A percentile compares a stretch with the other conserved stretches of the same genome.
Conservation (phyloP, 805 yeast genomes). For the Candida caryicola region DNA sequence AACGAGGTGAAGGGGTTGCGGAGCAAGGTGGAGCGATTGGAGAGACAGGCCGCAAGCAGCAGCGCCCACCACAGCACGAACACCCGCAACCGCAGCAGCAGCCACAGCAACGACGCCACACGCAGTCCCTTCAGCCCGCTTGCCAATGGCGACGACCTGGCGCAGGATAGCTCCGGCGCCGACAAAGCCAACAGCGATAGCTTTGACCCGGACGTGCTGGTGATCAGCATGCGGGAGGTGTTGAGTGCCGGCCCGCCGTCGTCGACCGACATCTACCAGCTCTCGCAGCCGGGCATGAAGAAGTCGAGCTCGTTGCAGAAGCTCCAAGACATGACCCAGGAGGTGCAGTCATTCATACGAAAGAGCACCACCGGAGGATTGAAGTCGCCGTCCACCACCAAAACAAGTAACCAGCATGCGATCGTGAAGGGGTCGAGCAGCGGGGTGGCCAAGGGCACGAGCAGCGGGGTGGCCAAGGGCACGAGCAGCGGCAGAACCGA, state of each 20-base stretch:
- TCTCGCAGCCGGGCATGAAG: constrained; percentile 1
- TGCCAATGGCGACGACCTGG: too few relatives aligned
- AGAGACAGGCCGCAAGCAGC: background rate
- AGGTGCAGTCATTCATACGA: constrained; percentile 13
- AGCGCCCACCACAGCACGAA: too few relatives aligned
- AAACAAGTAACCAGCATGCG: constrained; percentile 10
- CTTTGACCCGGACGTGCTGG: constrained; percentile 17
- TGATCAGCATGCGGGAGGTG: constrained; percentile 25
- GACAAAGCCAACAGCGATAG: background rate
- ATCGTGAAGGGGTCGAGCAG: background rate
- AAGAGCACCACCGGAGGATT: constrained; percentile 12
- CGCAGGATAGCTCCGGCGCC: too few relatives aligned
- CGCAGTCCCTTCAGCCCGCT: too few relatives aligned
- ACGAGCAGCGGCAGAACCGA: background rate
- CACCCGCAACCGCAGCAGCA: background rate
- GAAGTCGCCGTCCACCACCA: constrained; percentile 24
- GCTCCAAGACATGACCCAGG: constrained; percentile 29
- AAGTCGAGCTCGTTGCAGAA: constrained; percentile 30
- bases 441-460: background rate
- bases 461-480: background rate
- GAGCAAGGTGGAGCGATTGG: constrained; percentile 4
- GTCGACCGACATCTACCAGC: constrained; percentile 1
- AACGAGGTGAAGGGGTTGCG: constrained; percentile 25
- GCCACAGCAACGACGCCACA: too few relatives aligned
- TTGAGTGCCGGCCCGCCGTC: constrained; percentile 26